Percentiles rank a stretch among this genome's conserved stretches.
Evolutionary conservation across 2,329 filamentous ascomycete species (phyloP).

Genomic region (Ascochyta pisi): DNA sequence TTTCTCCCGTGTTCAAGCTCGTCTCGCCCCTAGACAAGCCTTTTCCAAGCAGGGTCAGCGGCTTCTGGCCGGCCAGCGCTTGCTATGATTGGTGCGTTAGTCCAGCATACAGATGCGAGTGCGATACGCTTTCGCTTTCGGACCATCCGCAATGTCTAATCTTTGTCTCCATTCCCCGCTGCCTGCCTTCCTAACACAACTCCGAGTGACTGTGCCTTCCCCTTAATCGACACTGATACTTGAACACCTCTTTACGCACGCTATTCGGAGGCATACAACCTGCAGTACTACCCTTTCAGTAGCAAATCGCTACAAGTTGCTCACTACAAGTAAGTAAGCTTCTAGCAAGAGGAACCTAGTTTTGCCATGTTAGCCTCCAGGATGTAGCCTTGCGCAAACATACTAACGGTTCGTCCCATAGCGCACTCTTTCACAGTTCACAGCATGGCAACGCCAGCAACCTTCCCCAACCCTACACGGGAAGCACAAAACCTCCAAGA

Average conservation of each 20-base stretch:
- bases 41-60: background rate
- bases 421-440: background rate
- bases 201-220: background rate
- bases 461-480: conserved; percentile 23
- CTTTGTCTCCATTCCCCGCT: background rate
- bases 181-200: background rate
- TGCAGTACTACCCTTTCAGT: background rate
- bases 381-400: background rate
- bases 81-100: background rate
- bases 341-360: background rate
- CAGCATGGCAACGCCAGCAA: conserved; percentile 33
- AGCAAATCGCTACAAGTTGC: background rate
- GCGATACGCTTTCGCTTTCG: conserved; percentile 6
- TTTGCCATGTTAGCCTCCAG: background rate
- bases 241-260: background rate
- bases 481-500: conserved; percentile 28
- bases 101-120: background rate
- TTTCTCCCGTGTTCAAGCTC: conserved; percentile 6
- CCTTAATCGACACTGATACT: background rate
- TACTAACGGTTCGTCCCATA: background rate
- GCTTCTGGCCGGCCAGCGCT: background rate
- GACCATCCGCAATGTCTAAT: conserved; percentile 3
- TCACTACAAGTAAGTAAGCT: background rate
- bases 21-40: conserved; percentile 1
- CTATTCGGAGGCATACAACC: background rate